A percentile compares a stretch with the other conserved stretches of the same genome.
These are phyloP conservation scores for Rhizopogon rudus DNA, from an alignment of 768 basidiomycete species.

Conservation along the genomic window DNA sequence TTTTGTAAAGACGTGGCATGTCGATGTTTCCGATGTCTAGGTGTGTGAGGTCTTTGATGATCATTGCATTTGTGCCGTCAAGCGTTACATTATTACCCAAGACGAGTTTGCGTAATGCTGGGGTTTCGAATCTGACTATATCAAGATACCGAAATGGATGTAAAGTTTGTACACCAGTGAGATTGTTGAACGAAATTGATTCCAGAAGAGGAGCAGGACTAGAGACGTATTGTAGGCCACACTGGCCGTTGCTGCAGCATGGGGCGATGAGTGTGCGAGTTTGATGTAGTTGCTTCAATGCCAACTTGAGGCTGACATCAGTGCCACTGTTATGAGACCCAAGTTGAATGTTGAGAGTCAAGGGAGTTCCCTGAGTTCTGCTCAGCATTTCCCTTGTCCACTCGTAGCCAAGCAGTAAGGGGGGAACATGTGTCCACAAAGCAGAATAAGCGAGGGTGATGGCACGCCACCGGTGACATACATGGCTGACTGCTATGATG, in stretches of 20 bases:
- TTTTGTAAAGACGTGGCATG: too few species aligned
- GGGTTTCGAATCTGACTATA: background rate
- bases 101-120: background rate
- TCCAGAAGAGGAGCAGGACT: too few species aligned
- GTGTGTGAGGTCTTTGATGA: background rate
- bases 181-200: too few species aligned
- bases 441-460: background rate
- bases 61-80: background rate
- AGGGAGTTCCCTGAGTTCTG: background rate
- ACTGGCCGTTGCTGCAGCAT: background rate
- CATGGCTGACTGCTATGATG: background rate
- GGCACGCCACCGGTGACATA: background rate
- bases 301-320: background rate
- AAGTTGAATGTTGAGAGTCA: background rate
- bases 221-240: too few species aligned
- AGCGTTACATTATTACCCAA: background rate
- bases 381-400: background rate
- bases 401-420: background rate
- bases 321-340: too few species aligned
- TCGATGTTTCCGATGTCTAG: background rate
- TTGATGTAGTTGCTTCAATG: background rate
- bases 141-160: too few species aligned
- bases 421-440: background rate
- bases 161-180: too few species aligned
- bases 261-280: too few species aligned